Evolutionary conservation across 179 eudicot genomes (phyloP), one percentile per base, ranked within the genome.

Genomic region (Camellia oleifera): DNA sequence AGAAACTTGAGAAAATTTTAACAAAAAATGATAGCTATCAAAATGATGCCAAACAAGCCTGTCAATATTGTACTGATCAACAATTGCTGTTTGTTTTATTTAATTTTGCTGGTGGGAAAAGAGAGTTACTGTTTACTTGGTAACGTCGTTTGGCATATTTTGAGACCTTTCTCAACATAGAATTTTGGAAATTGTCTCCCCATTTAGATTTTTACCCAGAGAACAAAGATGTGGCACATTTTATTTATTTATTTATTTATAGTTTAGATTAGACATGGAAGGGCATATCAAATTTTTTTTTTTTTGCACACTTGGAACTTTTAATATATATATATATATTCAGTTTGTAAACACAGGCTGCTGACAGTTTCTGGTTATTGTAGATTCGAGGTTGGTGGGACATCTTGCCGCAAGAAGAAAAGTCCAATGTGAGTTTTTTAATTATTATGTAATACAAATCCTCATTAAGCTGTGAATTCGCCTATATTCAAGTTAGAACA

Each of bases 371-470:
- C 40, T 79, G 32, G 77, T 61, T 79, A 53, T 23, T 56, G 9
- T 74, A 96, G 99, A 90, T 90, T 80, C 86, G 77, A 80, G 99
- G 99, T 74, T 96, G 99, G 99, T 96, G 99, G 99, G 89, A 85
- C 66, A 86, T 71, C 79, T 87, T 96, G 91, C 89, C 79, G 46
- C 87, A 85, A 81, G 90, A 90, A 81, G 99, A 92, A 81, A 91
- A 88, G 81, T 81, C 83, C 68, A 86, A 84, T 80, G 99, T 96
- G 84, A 89, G 98, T 82, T 23, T 73, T 58, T 65, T 9, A 26
- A 17, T 74, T 26, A 57, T 74, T 10, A 9, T 7, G 23, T 80
- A 64, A 23, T 17, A 14, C 9, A 7, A 4, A 18, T 57, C 50
- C 56, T 77, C 57, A 61, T 70, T 10, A 9, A 61, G 46, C 56